Conservation (phyloP, 2,329 filamentous ascomycete genomes). For the Chaetomium strumarium region DNA sequence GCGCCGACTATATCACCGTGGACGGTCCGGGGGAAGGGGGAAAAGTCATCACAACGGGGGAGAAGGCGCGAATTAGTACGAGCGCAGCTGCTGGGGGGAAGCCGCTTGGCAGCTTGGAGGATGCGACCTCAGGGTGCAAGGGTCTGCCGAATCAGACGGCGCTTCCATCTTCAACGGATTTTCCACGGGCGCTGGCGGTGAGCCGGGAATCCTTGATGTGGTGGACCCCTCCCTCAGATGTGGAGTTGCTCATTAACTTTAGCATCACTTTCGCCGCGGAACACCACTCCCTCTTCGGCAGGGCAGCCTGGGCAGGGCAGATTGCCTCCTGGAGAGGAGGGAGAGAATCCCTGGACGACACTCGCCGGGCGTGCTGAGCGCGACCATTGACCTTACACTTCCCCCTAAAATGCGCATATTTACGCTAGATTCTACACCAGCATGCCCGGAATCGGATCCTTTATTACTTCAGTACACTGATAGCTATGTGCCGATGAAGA, state of each 20-base stretch:
- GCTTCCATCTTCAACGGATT: constrained; percentile 3
- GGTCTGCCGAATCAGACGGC: constrained; percentile 16
- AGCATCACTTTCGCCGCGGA: constrained; percentile 15
- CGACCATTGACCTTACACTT: no score
- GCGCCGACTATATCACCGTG: constrained; percentile 47
- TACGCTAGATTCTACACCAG: no score
- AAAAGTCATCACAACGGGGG: constrained; percentile 24
- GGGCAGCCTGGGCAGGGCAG: constrained; percentile 3
- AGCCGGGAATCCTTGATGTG: constrained; percentile 18
- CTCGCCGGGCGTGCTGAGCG: no score
- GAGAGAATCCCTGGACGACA: no score
- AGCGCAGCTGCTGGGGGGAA: constrained; percentile 23
- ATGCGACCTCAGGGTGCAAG: constrained; percentile 13
- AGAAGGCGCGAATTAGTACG: constrained; percentile 33
- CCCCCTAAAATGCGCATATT: no score
- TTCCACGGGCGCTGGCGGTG: constrained; percentile 12
- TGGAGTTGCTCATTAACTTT: constrained; percentile 22
- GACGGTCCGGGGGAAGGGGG: constrained; percentile 32
- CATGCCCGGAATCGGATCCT: no score
- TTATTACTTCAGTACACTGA: neutral
- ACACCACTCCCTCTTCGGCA: neutral
- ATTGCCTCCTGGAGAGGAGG: neutral
- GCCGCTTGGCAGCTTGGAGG: constrained; percentile 22
- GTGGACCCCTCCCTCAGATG: constrained; percentile 17
- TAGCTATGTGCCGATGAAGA: no score